Evolutionary conservation across 176 grass and related monocot genomes (phyloP).

Genomic region (Triticum timopheevii): DNA sequence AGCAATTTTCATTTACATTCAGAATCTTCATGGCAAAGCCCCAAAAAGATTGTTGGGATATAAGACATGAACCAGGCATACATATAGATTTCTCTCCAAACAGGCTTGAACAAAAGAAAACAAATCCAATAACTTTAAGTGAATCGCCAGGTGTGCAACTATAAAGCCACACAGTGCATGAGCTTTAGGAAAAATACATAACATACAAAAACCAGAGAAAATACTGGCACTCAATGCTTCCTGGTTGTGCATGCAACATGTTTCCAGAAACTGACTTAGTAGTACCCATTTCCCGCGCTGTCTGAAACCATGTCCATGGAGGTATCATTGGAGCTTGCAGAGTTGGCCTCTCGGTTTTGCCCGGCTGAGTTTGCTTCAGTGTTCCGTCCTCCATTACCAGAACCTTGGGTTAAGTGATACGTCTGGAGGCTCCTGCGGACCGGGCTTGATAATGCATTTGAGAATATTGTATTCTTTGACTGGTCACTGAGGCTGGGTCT

Average conservation of each 20-base stretch:
- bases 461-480: slow-evolving; percentile 71
- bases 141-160: background rate
- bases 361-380: slow-evolving; percentile 45
- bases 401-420: slow-evolving; percentile 58
- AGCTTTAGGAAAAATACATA: slow-evolving; percentile 27
- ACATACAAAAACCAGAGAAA: slow-evolving; percentile 13
- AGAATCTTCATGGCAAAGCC: slow-evolving; percentile 10
- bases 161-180: background rate
- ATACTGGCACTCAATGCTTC: background rate
- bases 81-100: slow-evolving; percentile 30
- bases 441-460: slow-evolving; percentile 71
- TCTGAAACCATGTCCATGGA: slow-evolving; percentile 86
- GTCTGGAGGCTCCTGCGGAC: slow-evolving; percentile 62
- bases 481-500: slow-evolving; percentile 53
- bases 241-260: slow-evolving; percentile 20
- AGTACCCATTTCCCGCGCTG: slow-evolving; percentile 40
- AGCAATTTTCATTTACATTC: slow-evolving; percentile 36
- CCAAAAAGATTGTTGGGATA: slow-evolving; percentile 7
- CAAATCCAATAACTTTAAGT: slow-evolving; percentile 1
- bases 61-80: slow-evolving; percentile 19
- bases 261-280: slow-evolving; percentile 5
- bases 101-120: slow-evolving; percentile 24
- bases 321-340: slow-evolving; percentile 63
- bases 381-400: slow-evolving; percentile 55
- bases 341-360: slow-evolving; percentile 58